phyloP scores from a whole-genome alignment of 495 filamentous ascomycete genomes.

The Astrothelium macrocarpum region DNA sequence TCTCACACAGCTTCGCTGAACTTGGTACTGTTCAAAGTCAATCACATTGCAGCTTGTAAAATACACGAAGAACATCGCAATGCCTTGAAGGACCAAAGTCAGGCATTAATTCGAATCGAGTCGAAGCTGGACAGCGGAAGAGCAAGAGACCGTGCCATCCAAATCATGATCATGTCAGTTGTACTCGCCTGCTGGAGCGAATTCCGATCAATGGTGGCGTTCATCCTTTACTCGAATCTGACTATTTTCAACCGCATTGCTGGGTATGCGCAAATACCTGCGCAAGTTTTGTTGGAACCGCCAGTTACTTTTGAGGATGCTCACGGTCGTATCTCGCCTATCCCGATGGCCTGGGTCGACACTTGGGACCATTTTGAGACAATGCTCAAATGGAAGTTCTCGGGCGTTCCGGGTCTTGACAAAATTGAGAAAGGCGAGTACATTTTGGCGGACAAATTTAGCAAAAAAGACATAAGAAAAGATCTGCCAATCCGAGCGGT shows the following conservation, averaged over 20 bases:
- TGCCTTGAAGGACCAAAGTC: not conserved
- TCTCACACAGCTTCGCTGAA: not conserved
- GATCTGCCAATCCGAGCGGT: not conserved
- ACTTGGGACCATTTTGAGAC: conserved; percentile 11
- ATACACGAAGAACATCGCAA: not conserved
- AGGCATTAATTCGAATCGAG: not conserved
- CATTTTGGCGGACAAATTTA: not conserved
- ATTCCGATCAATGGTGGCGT: not conserved
- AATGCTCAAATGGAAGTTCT: conserved; percentile 7
- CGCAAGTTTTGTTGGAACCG: not conserved
- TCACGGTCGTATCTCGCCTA: not conserved
- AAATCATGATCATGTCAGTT: not conserved
- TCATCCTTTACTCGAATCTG: not conserved
- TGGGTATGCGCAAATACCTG: not conserved
- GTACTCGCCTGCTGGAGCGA: not conserved
- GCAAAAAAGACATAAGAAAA: not conserved
- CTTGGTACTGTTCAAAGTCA: not conserved
- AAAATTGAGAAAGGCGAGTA: conserved; percentile 3
- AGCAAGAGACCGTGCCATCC: not conserved
- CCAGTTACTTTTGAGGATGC: conserved; percentile 9
- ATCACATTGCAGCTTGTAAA: not conserved
- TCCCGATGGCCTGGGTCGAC: not conserved
- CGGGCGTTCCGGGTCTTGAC: not conserved
- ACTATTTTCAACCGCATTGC: not conserved
- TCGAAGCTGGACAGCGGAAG: not conserved